phyloP scores from a whole-genome alignment of 768 basidiomycete species.

The Brasilioporus rufonigricans region DNA sequence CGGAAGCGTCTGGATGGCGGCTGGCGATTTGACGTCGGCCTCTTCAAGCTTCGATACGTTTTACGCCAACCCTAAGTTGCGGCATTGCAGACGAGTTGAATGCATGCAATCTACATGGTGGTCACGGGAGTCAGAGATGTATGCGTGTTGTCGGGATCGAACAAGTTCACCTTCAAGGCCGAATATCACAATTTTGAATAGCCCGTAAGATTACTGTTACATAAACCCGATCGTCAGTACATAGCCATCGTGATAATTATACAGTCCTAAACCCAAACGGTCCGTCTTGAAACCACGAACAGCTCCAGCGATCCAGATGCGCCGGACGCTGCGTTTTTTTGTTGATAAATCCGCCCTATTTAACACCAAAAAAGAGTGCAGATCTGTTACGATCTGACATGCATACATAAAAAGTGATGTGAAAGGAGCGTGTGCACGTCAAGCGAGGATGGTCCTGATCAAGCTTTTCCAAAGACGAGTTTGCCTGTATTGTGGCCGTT shows the following conservation, averaged over 20 bases:
- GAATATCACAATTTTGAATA: not conserved
- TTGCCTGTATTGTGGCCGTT: constrained; percentile 42
- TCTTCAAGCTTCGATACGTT: too few species aligned
- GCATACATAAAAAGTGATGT: not conserved
- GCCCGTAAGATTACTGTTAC: constrained; percentile 16
- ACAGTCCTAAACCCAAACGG: constrained; percentile 12
- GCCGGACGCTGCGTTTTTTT: constrained; percentile 2
- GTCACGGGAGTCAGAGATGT: too few species aligned
- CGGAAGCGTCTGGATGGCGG: too few species aligned
- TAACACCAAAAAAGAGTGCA: not conserved
- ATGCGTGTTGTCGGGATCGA: too few species aligned
- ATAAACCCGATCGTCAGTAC: constrained; percentile 3
- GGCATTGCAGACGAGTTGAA: too few species aligned
- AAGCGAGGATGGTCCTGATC: constrained; percentile 9
- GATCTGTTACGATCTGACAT: not conserved
- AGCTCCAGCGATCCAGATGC: constrained; percentile 12
- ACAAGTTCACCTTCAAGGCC: too few species aligned
- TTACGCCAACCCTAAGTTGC: too few species aligned
- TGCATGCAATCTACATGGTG: too few species aligned
- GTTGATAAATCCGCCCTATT: not conserved
- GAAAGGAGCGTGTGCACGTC: constrained; percentile 6
- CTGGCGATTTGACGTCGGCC: too few species aligned
- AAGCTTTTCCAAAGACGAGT: constrained; percentile 47
- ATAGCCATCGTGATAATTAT: constrained; percentile 12
- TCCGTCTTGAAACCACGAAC: constrained; percentile 18